Percentiles rank a stretch among this genome's conserved stretches.
phyloP scores from a whole-genome alignment of 768 basidiomycete species.

The Lactarius hengduanensis region DNA sequence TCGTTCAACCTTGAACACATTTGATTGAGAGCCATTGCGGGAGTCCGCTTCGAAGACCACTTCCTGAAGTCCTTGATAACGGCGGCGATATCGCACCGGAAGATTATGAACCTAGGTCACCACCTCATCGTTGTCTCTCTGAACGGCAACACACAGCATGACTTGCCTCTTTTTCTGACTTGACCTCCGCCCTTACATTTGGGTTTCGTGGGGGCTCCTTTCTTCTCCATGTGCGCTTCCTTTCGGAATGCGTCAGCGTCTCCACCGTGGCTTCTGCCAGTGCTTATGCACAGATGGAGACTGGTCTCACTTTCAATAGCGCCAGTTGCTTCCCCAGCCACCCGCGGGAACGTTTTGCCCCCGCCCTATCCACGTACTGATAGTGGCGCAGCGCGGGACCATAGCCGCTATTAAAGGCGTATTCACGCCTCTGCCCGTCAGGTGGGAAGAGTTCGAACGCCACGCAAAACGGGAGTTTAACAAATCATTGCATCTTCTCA shows the following conservation, averaged over 20 bases:
- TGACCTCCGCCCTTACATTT: conserved; percentile 72
- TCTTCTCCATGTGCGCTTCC: conserved; percentile 88
- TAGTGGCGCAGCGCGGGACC: conserved; percentile 68
- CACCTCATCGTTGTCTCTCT: too few relatives aligned
- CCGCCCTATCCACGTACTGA: background rate
- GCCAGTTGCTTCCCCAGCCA: conserved; percentile 58
- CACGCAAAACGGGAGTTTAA: conserved; percentile 87
- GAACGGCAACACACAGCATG: conserved; percentile 50
- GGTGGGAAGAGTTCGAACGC: conserved; percentile 86
- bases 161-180: conserved; percentile 68
- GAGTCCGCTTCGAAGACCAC: conserved; percentile 88
- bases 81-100: too few relatives aligned
- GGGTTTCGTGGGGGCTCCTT: conserved; percentile 97
- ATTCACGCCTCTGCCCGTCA: conserved; percentile 83
- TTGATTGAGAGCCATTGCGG: conserved; percentile 40
- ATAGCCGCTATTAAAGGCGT: conserved; percentile 69
- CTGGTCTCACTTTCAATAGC: conserved; percentile 67
- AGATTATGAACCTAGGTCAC: too few relatives aligned
- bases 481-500: conserved; percentile 77
- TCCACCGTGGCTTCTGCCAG: conserved; percentile 64
- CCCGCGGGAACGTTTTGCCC: conserved; percentile 45
- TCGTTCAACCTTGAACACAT: too few relatives aligned
- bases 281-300: conserved; percentile 71
- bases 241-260: conserved; percentile 67
- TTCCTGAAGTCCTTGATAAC: conserved; percentile 83